Conservation (phyloP, 805 yeast species). For the Komagataella kurtzmanii region DNA sequence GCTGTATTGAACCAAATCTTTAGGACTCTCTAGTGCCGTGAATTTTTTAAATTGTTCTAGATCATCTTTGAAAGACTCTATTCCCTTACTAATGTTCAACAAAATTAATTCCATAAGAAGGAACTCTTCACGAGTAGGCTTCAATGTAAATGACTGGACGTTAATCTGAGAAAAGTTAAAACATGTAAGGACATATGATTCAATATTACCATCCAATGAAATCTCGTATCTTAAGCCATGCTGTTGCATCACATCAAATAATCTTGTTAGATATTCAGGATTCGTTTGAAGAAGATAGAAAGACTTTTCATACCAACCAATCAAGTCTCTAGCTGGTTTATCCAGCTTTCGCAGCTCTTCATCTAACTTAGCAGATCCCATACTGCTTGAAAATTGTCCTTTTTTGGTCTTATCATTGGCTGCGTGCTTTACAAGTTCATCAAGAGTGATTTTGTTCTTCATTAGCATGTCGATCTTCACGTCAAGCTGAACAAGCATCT, state of each 20-base stretch:
- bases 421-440: slow-evolving; percentile 38
- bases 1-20: neutral
- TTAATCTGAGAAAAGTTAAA: slow-evolving; percentile 13
- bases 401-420: slow-evolving; percentile 14
- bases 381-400: slow-evolving; percentile 4
- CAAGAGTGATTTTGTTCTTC: slow-evolving; percentile 67
- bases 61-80: slow-evolving; percentile 10
- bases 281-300: slow-evolving; percentile 79
- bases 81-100: slow-evolving; percentile 20
- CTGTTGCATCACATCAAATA: slow-evolving; percentile 24
- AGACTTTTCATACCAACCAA: slow-evolving; percentile 62
- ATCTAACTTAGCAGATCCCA: neutral
- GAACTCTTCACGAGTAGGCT: slow-evolving; percentile 54
- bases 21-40: slow-evolving; percentile 4
- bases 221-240: slow-evolving; percentile 9
- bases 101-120: slow-evolving; percentile 48
- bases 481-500: slow-evolving; percentile 62
- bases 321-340: slow-evolving; percentile 32
- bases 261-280: slow-evolving; percentile 51
- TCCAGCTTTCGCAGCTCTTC: slow-evolving; percentile 9
- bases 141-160: slow-evolving; percentile 3
- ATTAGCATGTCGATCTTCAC: slow-evolving; percentile 67
- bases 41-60: slow-evolving; percentile 2
- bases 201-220: slow-evolving; percentile 15
- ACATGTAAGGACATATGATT: slow-evolving; percentile 20